Evolutionary conservation across 768 basidiomycete genomes (phyloP).

Genomic region (Auricularia sp.): DNA sequence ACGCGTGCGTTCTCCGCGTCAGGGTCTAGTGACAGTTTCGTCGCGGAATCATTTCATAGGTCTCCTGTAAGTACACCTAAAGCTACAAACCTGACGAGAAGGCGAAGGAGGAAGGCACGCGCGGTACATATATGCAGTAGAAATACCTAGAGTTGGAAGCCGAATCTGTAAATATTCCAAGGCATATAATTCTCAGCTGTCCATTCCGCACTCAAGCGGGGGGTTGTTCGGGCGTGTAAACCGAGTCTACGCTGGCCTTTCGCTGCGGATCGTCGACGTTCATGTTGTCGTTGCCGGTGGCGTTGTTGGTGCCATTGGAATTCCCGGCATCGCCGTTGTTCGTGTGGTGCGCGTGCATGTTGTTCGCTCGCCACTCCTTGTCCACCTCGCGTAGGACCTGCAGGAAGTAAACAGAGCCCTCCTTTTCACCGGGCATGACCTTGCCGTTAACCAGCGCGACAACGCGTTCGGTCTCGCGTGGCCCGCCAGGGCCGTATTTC

Average conservation of each 20-base stretch:
- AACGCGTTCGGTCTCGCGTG: constrained; percentile 39
- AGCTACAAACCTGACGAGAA: not conserved
- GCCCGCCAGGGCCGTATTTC: constrained; percentile 48
- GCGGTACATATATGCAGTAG: not conserved
- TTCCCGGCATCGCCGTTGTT: not conserved
- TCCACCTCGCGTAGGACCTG: constrained; percentile 41
- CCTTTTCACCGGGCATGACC: constrained; percentile 27
- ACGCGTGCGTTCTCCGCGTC: no score
- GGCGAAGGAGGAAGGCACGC: not conserved
- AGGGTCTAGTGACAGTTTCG: no score
- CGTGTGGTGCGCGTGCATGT: not conserved
- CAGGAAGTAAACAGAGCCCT: constrained; percentile 42
- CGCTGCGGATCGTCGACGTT: not conserved
- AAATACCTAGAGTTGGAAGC: not conserved
- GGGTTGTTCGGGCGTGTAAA: not conserved
- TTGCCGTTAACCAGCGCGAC: constrained; percentile 40
- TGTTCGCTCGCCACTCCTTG: constrained; percentile 26
- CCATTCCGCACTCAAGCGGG: not conserved
- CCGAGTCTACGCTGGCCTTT: not conserved
- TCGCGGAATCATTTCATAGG: no score
- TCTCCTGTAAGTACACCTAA: not conserved
- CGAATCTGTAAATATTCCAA: not conserved
- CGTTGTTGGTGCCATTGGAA: not conserved
- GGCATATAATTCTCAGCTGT: no score
- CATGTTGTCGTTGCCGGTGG: not conserved